Evolutionary conservation across 352 stramenopile species (phyloP).

Genomic region (Phytophthora pinifolia): DNA sequence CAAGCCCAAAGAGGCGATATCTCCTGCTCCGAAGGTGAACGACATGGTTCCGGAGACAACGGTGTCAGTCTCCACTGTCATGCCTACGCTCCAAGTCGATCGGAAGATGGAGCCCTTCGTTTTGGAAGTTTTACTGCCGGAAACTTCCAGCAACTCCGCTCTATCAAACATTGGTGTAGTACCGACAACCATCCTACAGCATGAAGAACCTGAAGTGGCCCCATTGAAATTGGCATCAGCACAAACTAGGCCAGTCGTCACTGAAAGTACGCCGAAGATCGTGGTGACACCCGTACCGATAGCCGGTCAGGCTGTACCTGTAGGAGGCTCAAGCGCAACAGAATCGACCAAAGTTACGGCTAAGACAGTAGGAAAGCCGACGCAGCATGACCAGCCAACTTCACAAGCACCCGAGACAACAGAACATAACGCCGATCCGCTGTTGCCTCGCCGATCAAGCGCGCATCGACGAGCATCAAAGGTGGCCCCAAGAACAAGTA

Average conservation of each 20-base stretch:
- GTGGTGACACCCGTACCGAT: background rate
- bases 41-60: background rate
- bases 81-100: slow-evolving; percentile 26
- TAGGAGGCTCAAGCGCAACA: too few relatives aligned
- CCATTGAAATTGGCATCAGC: background rate
- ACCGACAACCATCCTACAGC: background rate
- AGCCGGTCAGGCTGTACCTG: too few relatives aligned
- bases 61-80: slow-evolving; percentile 20
- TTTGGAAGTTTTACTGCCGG: slow-evolving; percentile 4
- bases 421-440: slow-evolving; percentile 7
- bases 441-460: slow-evolving; percentile 12
- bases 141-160: background rate
- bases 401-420: background rate
- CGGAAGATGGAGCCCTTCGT: slow-evolving; percentile 14
- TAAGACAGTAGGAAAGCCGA: slow-evolving; percentile 3
- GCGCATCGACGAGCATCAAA: slow-evolving; percentile 18
- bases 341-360: background rate
- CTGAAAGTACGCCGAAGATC: too few relatives aligned
- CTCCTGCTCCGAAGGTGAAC: too few relatives aligned
- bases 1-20: too few relatives aligned
- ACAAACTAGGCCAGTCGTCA: background rate
- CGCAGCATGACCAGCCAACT: slow-evolving; percentile 1
- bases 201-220: too few relatives aligned
- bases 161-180: background rate
- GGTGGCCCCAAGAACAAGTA: slow-evolving; percentile 16